Evolutionary conservation across 495 filamentous ascomycete genomes (phyloP).

Genomic region (Tuber aestivum): DNA sequence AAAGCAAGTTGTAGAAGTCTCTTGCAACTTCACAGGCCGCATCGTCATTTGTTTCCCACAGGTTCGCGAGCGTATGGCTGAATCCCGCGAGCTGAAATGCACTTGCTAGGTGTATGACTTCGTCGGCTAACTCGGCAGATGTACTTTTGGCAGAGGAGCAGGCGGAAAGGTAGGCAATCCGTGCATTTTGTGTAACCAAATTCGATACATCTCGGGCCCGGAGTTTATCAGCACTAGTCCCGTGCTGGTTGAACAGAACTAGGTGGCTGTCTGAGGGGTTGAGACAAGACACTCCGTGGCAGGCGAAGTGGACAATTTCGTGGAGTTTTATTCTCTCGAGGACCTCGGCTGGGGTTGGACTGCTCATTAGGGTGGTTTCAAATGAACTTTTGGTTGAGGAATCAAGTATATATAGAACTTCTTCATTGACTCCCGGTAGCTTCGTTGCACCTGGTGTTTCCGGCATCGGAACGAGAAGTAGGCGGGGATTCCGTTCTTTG

Average conservation of each 20-base stretch:
- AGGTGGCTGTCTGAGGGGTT: constrained; percentile 34
- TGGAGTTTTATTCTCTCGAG: constrained; percentile 9
- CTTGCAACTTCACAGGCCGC: too few species aligned
- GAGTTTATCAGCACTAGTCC: background rate
- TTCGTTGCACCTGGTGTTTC: too few species aligned
- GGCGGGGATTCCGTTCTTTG: constrained; percentile 1
- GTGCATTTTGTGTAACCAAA: background rate
- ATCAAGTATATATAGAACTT: constrained; percentile 2
- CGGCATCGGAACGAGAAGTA: too few species aligned
- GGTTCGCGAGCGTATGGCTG: too few species aligned
- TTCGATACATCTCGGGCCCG: too few species aligned
- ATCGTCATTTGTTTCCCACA: too few species aligned
- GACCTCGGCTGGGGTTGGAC: constrained; percentile 1
- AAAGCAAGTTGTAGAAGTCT: too few species aligned
- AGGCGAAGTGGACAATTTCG: constrained; percentile 16
- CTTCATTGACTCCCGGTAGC: background rate
- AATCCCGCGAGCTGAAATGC: too few species aligned
- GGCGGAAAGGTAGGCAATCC: constrained; percentile 41
- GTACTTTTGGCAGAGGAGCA: constrained; percentile 42
- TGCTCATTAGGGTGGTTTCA: background rate
- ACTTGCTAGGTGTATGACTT: too few species aligned
- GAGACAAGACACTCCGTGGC: too few species aligned
- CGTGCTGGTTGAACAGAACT: constrained; percentile 10
- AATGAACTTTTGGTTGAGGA: too few species aligned
- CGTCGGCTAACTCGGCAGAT: too few species aligned